Conservation (phyloP, 352 stramenopile species). For the Pythium graminicola region DNA sequence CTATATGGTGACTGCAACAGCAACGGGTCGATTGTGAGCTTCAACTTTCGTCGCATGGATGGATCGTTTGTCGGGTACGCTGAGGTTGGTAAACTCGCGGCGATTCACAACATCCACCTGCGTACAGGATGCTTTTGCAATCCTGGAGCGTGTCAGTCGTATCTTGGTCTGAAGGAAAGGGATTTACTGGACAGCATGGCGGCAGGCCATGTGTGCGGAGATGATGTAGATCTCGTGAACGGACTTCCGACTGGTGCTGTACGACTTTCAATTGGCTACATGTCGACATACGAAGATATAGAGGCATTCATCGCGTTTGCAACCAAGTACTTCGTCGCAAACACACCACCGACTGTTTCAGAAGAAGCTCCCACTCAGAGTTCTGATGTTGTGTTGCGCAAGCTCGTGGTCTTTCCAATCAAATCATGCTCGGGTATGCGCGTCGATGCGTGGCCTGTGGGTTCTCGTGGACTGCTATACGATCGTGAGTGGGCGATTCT, state of each 20-base stretch:
- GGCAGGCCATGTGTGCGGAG: slow-evolving; percentile 61
- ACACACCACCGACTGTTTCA: slow-evolving; percentile 6
- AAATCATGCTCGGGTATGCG: slow-evolving; percentile 67
- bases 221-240: slow-evolving; percentile 63
- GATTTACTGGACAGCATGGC: slow-evolving; percentile 49
- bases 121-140: slow-evolving; percentile 80
- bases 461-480: slow-evolving; percentile 50
- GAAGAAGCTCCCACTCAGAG: too few species aligned
- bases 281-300: slow-evolving; percentile 69
- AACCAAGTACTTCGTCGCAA: slow-evolving; percentile 55
- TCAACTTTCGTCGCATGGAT: slow-evolving; percentile 54
- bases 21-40: slow-evolving; percentile 40
- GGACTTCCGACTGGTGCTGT: slow-evolving; percentile 59
- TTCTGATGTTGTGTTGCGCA: slow-evolving; percentile 27
- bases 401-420: slow-evolving; percentile 66
- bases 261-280: slow-evolving; percentile 67
- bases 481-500: slow-evolving; percentile 75
- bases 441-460: slow-evolving; percentile 52
- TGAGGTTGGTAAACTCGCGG: slow-evolving; percentile 59
- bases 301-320: slow-evolving; percentile 43
- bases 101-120: slow-evolving; percentile 60
- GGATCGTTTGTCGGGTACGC: slow-evolving; percentile 61
- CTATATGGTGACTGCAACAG: slow-evolving; percentile 39
- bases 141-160: slow-evolving; percentile 64
- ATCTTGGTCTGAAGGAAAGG: slow-evolving; percentile 43